phyloP scores from a whole-genome alignment of 225 moss, liverwort and hornwort species.

The Bryum argenteum region DNA sequence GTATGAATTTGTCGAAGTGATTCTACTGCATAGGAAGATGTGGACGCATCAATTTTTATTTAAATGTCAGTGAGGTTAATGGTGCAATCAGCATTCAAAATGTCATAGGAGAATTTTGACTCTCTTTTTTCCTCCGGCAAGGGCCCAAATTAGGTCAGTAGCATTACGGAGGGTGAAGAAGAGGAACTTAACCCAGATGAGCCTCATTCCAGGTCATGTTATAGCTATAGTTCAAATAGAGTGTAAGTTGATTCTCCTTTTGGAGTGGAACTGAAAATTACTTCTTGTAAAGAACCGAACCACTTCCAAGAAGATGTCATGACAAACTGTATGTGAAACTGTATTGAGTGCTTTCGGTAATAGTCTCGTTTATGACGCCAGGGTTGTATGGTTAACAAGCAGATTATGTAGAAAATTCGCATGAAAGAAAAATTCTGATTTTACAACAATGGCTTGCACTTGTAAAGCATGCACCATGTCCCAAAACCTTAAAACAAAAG shows the following conservation, averaged over 20 bases:
- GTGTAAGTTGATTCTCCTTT: constrained; percentile 17
- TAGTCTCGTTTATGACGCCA: not conserved
- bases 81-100: constrained; percentile 4
- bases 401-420: no score
- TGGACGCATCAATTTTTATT: constrained; percentile 12
- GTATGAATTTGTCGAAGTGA: constrained; percentile 43
- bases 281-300: constrained; percentile 23
- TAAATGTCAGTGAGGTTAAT: not conserved
- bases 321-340: constrained; percentile 2
- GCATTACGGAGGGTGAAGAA: constrained; percentile 18
- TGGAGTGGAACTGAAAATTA: constrained; percentile 5
- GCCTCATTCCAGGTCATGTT: constrained; percentile 22
- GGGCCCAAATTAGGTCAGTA: constrained; percentile 36
- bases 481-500: no score
- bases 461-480: no score
- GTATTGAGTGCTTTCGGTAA: not conserved
- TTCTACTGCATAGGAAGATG: constrained; percentile 22
- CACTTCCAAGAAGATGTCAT: constrained; percentile 12
- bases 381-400: no score
- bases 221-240: constrained; percentile 21
- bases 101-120: constrained; percentile 38
- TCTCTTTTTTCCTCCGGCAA: constrained; percentile 22
- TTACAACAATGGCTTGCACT: no score
- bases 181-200: constrained; percentile 24
- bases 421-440: no score